Evolutionary conservation across 352 stramenopile species (phyloP).

Genomic region (Pythium oligandrum): DNA sequence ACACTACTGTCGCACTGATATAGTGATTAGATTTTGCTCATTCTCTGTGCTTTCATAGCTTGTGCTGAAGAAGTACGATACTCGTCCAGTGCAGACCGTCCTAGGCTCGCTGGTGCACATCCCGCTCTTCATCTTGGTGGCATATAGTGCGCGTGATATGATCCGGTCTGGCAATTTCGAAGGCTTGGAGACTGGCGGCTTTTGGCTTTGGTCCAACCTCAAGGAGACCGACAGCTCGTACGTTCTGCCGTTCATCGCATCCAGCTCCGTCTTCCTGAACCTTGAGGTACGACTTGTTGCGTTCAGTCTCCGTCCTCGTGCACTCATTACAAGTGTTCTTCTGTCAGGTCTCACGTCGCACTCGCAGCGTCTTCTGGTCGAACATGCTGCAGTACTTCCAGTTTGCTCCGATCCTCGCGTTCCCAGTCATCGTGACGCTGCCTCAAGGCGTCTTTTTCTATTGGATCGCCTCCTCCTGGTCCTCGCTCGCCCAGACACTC

Average conservation of each 20-base stretch:
- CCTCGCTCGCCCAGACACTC: slow-evolving; percentile 52
- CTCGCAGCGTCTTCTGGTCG: slow-evolving; percentile 14
- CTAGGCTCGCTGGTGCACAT: slow-evolving; percentile 64
- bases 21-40: no score
- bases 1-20: not conserved
- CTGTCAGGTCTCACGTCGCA: slow-evolving; percentile 13
- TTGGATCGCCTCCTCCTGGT: slow-evolving; percentile 70
- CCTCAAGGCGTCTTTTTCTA: slow-evolving; percentile 80
- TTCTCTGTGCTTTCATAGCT: slow-evolving; percentile 13
- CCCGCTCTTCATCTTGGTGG: slow-evolving; percentile 65
- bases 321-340: not conserved
- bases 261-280: slow-evolving; percentile 58
- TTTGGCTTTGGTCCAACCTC: slow-evolving; percentile 66
- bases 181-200: slow-evolving; percentile 53
- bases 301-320: not conserved
- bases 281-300: slow-evolving; percentile 32
- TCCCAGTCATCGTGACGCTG: slow-evolving; percentile 19
- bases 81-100: slow-evolving; percentile 57
- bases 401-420: slow-evolving; percentile 48
- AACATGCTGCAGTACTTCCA: slow-evolving; percentile 28
- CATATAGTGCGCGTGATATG: slow-evolving; percentile 74
- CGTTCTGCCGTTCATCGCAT: slow-evolving; percentile 48
- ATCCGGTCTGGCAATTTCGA: slow-evolving; percentile 63
- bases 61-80: slow-evolving; percentile 75
- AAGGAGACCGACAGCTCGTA: slow-evolving; percentile 57